Base-by-base conservation (phyloP, 768 basidiomycete species). In the Leucocoprinus leucothites region DNA sequence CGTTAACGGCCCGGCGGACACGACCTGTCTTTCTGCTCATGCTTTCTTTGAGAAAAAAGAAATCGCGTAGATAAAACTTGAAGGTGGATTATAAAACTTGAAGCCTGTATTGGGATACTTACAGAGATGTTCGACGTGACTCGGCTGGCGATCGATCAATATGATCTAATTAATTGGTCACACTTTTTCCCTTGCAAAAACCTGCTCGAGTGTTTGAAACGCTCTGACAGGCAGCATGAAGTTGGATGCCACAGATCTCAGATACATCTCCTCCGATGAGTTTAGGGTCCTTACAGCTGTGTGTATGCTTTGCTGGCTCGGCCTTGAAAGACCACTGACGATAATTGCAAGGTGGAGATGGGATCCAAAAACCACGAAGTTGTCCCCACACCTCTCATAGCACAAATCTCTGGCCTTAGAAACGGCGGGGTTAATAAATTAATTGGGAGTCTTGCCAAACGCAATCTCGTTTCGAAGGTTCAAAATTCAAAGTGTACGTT, bases 281-380 rank as follows among this genome's bases (percentile, higher is more conserved):
- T 99, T 98, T 71, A 75, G 95, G 52, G 94, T 97, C n/a, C 76
- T 99, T 22, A 91, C 91, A n/a, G 92, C 96, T 48, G 95, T 96
- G 64, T 13, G 70, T 63, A 22, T 47, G 51, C 3, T 36, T 19
- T 21, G 9, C 1, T 31, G 14, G 19, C 18, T 14, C 38, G 16
- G 16, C 16, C 18, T 34, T 8, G 45, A 3, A 2, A 1, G 14
- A 35, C 28, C 24, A 58, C 62, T 53, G 22, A 49, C 46, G 21
- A 26, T 38, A 31, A 31, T 25, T 24, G n/a, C 50, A 63, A 98
- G 95, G 91, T 91, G 34, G 97, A 99, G 74, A 93, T 96, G 80
- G 97, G 96, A 18, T 94, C 91, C 3, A 97, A 97, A 76, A 98
- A 98, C 67, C 97, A 99, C 65, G 91, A 98, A 70, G 81, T 97